Percentiles rank a stretch among this genome's conserved stretches.
Evolutionary conservation across 1,284 basidiomycete species (phyloP).

Genomic region (Porphyrellus sp.): DNA sequence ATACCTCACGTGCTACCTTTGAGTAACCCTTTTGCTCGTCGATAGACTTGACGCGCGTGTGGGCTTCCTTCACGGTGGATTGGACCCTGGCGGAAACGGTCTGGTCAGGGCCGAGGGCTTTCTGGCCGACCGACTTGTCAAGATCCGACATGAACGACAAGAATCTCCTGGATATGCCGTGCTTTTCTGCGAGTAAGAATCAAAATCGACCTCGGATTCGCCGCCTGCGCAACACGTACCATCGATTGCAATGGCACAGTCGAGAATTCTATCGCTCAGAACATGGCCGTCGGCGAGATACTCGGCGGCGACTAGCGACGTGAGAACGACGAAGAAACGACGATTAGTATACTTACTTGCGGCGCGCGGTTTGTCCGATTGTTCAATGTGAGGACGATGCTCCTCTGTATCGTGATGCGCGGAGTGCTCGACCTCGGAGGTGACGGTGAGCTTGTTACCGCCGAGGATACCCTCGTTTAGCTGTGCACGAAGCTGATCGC

Average conservation of each 20-base stretch:
- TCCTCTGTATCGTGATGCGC: slow-evolving; percentile 51
- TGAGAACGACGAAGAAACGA: no score
- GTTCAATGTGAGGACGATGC: slow-evolving; percentile 50
- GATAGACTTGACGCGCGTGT: slow-evolving; percentile 63
- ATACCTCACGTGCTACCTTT: slow-evolving; percentile 65
- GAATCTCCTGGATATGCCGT: slow-evolving; percentile 86
- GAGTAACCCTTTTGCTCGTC: slow-evolving; percentile 80
- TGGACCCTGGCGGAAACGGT: slow-evolving; percentile 75
- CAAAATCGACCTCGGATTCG: neutral
- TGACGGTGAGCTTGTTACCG: slow-evolving; percentile 56
- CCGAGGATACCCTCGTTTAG: slow-evolving; percentile 73
- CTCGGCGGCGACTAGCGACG: slow-evolving; percentile 72
- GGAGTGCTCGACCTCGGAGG: slow-evolving; percentile 57
- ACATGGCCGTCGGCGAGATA: slow-evolving; percentile 85
- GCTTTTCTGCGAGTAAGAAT: slow-evolving; percentile 51
- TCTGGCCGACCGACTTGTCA: slow-evolving; percentile 67
- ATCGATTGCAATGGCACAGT: slow-evolving; percentile 87
- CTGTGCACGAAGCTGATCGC: slow-evolving; percentile 35
- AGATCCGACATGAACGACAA: slow-evolving; percentile 70
- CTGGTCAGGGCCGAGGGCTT: slow-evolving; percentile 66
- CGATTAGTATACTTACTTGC: slow-evolving; percentile 70
- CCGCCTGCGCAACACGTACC: slow-evolving; percentile 41
- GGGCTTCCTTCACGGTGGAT: slow-evolving; percentile 56
- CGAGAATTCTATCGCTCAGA: slow-evolving; percentile 75
- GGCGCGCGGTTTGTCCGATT: slow-evolving; percentile 79